A percentile compares a stretch with the other conserved stretches of the same genome.
Evolutionary conservation across 495 filamentous ascomycete species (phyloP).

Genomic region (Penicillium samsonianum): DNA sequence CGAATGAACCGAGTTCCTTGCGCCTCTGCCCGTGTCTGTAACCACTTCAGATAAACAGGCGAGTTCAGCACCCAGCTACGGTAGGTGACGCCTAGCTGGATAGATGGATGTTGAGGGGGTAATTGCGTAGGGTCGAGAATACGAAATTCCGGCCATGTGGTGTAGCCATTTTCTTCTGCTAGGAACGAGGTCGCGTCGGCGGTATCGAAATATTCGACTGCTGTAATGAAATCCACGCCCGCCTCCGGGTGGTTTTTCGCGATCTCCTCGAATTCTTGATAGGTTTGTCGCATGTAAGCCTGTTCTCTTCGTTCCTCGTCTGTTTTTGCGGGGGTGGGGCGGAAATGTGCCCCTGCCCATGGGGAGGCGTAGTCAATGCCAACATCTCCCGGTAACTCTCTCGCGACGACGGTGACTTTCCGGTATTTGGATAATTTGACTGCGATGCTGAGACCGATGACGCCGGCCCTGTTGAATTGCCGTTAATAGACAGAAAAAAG

Average conservation of each 20-base stretch:
- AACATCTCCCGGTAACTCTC: constrained; percentile 4
- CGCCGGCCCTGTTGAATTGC: neutral
- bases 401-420: neutral
- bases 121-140: constrained; percentile 10
- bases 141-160: constrained; percentile 17
- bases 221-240: constrained; percentile 13
- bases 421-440: neutral
- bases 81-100: constrained; percentile 17
- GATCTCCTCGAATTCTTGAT: constrained; percentile 12
- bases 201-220: constrained; percentile 20
- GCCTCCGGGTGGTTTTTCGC: constrained; percentile 12
- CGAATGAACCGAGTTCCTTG: constrained; percentile 14
- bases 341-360: constrained; percentile 56
- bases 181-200: constrained; percentile 14
- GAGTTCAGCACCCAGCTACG: constrained; percentile 23
- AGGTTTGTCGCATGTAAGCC: constrained; percentile 19
- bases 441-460: neutral
- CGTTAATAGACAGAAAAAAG: neutral
- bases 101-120: constrained; percentile 8
- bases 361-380: constrained; percentile 49
- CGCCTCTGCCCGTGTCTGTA: constrained; percentile 7
- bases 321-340: constrained; percentile 37
- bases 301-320: constrained; percentile 1
- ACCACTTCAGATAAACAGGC: constrained; percentile 20
- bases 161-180: constrained; percentile 15